Evolutionary conservation across 2,329 filamentous ascomycete genomes (phyloP), one percentile per base, ranked within the genome.

Genomic region (Thyridium curvatum): DNA sequence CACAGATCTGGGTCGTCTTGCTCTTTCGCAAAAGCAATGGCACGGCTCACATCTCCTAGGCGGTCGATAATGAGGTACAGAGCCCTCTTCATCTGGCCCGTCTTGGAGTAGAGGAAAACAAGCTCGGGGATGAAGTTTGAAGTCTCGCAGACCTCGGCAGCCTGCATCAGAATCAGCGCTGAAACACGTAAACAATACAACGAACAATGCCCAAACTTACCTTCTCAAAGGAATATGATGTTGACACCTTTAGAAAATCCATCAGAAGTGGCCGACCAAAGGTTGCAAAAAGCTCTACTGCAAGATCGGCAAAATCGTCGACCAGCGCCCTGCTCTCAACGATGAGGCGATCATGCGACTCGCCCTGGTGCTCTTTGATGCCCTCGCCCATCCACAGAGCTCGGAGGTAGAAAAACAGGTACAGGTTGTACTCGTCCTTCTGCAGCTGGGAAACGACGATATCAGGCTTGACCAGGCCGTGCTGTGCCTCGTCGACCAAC

Each of bases 51-150:
- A 56, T 98, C 87, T 42, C 82, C 82, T 5, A 98, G 74, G n/a
- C 88, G 82, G 52, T 94, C 88, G 46, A 97, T 94, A 54, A 98
- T 97, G 37, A 98, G 76, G 52, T 84, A 90, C 3, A 98, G 69
- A 0, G 94, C 94, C 12, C 86, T 81, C 60, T 96, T 94, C 51
- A 88, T 93, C 59, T 96, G 83, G 0, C 93, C 93, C 0, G 89
- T 97, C 59, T 96, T 96, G 43, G 89, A 94, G 52, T 97, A 84
- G 2, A 98, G 77, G 54, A 93, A 93, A 12, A 98, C 91, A n/a
- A 97, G 76, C 58, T 98, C 93, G 30, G 88, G 85, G 35, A 94
- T 85, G 60, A 86, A 97, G 48, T 84, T 80, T 48, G 78, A 75
- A 12, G 72, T 66, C 60, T 97, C 89, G 55, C 93, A 98, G 52